These are phyloP conservation scores for Suillus subalutaceus DNA, from an alignment of 768 basidiomycete species.

Conservation along the genomic window DNA sequence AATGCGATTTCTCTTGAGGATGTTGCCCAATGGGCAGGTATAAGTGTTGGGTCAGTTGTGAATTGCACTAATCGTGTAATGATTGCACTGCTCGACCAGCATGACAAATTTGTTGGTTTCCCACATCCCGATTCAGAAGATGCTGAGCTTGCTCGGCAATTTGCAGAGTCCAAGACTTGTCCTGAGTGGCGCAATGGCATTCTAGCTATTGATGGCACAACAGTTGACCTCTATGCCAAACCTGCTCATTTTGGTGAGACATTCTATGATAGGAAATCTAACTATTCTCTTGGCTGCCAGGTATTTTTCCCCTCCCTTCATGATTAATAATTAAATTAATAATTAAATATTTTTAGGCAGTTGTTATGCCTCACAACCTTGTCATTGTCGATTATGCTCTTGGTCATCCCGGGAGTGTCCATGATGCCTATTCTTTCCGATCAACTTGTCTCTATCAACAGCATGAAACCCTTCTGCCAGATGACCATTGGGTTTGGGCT, in stretches of 20 bases:
- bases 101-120: slow-evolving; percentile 11
- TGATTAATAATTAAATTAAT: no score
- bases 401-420: slow-evolving; percentile 12
- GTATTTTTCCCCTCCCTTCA: slow-evolving; percentile 13
- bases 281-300: slow-evolving; percentile 25
- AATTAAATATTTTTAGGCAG: slow-evolving; percentile 3
- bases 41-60: no score
- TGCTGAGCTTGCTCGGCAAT: slow-evolving; percentile 33
- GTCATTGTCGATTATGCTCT: slow-evolving; percentile 13
- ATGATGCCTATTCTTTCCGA: slow-evolving; percentile 14
- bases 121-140: slow-evolving; percentile 12
- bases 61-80: no score
- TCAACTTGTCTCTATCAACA: slow-evolving; percentile 1
- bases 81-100: slow-evolving; percentile 18
- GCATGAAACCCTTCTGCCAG: slow-evolving; percentile 1
- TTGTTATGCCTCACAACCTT: slow-evolving; percentile 13
- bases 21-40: no score
- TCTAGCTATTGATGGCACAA: slow-evolving; percentile 42
- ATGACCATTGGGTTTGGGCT: slow-evolving; percentile 6
- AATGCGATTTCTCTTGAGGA: no score
- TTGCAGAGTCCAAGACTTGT: slow-evolving; percentile 39
- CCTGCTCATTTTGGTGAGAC: slow-evolving; percentile 13
- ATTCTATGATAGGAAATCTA: no score
- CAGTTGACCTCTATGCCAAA: slow-evolving; percentile 14
- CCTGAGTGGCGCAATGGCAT: slow-evolving; percentile 39